phyloP scores from a whole-genome alignment of 768 basidiomycete species.

The Dentipellis fragilis region DNA sequence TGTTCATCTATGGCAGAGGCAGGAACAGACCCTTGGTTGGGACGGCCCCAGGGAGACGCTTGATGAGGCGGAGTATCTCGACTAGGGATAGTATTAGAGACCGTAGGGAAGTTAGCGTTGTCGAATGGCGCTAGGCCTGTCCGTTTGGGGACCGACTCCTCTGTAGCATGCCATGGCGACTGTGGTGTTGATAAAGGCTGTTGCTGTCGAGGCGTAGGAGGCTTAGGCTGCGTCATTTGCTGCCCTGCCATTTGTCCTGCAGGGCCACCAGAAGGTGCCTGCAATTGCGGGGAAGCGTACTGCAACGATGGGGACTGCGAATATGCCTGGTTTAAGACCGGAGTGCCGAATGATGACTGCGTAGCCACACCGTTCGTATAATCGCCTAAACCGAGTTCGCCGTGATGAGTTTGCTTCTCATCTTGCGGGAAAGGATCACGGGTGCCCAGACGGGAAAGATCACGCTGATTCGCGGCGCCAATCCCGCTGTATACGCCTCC shows the following conservation, averaged over 20 bases:
- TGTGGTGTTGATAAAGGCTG: constrained; percentile 3
- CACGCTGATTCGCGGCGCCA: constrained; percentile 6
- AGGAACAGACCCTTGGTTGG: constrained; percentile 6
- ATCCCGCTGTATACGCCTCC: background rate
- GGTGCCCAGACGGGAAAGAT: constrained; percentile 11
- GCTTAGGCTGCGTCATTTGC: background rate
- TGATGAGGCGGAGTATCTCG: constrained; percentile 12
- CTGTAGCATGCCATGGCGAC: constrained; percentile 6
- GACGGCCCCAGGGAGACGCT: constrained; percentile 9
- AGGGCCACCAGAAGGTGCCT: background rate
- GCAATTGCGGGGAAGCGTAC: constrained; percentile 3
- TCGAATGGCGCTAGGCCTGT: constrained; percentile 12
- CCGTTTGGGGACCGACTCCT: constrained; percentile 10
- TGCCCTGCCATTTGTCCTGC: background rate
- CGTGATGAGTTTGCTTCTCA: constrained; percentile 3
- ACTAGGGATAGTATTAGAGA: constrained; percentile 10
- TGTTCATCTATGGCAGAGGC: constrained; percentile 24
- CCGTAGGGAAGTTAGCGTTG: constrained; percentile 7
- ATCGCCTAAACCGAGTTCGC: constrained; percentile 8
- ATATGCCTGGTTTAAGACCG: constrained; percentile 8
- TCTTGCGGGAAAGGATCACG: constrained; percentile 8
- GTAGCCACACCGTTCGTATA: constrained; percentile 5
- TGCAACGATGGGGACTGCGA: constrained; percentile 10
- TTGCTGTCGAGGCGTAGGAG: background rate
- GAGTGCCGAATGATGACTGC: constrained; percentile 8